Evolutionary conservation across 2,329 filamentous ascomycete species (phyloP).

Genomic region (Chaetomiaceae sp.): DNA sequence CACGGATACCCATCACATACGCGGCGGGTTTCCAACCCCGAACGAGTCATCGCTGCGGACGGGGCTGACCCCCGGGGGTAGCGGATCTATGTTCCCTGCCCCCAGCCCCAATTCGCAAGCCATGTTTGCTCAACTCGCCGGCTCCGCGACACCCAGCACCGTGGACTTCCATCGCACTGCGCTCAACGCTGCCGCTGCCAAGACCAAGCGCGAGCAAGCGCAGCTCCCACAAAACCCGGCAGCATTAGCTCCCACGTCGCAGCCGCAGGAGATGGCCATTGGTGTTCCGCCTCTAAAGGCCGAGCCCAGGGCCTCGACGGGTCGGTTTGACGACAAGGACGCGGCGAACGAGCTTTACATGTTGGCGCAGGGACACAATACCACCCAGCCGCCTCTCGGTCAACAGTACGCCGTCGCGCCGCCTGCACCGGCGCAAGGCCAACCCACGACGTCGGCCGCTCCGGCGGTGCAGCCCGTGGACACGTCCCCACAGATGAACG

Average conservation of each 20-base stretch:
- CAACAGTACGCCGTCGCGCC: constrained; percentile 42
- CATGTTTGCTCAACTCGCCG: constrained; percentile 67
- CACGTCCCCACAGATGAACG: constrained; percentile 52
- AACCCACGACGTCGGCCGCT: constrained; percentile 37
- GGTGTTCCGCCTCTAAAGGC: constrained; percentile 40
- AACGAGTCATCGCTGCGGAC: constrained; percentile 94
- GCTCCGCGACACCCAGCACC: constrained; percentile 81
- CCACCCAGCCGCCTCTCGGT: constrained; percentile 47
- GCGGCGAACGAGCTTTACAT: constrained; percentile 92
- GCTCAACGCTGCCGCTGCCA: constrained; percentile 69
- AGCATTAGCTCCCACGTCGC: constrained; percentile 39
- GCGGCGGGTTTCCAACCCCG: constrained; percentile 84
- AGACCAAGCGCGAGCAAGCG: constrained; percentile 56
- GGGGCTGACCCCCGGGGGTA: constrained; percentile 87
- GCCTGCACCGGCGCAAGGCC: constrained; percentile 46
- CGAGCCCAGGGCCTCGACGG: constrained; percentile 49
- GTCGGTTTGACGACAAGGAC: constrained; percentile 85
- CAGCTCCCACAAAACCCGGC: constrained; percentile 33
- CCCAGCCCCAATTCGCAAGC: constrained; percentile 83
- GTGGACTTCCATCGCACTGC: constrained; percentile 94
- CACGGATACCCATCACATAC: constrained; percentile 69
- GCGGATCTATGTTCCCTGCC: constrained; percentile 94
- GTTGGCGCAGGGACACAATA: constrained; percentile 69
- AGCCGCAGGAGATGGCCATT: constrained; percentile 50
- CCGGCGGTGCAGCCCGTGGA: constrained; percentile 34